Conservation (phyloP, 305 asterid genomes). For the Ilex paraguariensis region DNA sequence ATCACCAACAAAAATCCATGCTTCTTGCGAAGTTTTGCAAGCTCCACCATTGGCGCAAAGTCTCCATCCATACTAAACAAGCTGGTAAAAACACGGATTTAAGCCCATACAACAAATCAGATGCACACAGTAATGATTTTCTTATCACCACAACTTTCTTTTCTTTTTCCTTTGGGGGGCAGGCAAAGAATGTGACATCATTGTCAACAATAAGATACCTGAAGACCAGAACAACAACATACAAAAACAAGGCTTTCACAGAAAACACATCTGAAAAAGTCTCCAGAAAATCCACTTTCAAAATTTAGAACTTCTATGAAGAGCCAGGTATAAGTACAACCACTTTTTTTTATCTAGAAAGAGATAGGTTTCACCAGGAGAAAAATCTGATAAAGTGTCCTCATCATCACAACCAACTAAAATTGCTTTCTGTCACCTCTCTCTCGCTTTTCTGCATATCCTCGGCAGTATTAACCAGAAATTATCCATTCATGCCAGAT, state of each 20-base stretch:
- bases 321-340: background rate
- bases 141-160: background rate
- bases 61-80: constrained; percentile 99
- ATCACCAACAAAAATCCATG: constrained; percentile 88
- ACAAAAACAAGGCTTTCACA: too few relatives aligned
- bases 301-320: background rate
- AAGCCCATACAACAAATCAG: constrained; percentile 8
- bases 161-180: too few relatives aligned
- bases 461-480: background rate
- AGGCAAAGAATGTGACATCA: background rate
- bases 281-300: background rate
- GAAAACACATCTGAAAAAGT: too few relatives aligned
- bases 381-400: too few relatives aligned
- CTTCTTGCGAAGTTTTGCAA: constrained; percentile 75
- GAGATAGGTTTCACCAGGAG: too few relatives aligned
- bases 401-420: too few relatives aligned
- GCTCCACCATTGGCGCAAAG: constrained; percentile 87
- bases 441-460: background rate
- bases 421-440: background rate
- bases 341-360: too few relatives aligned
- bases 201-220: background rate
- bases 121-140: background rate
- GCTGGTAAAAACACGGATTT: constrained; percentile 34
- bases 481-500: too few relatives aligned
- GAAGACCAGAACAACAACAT: too few relatives aligned